Evolutionary conservation across 2,329 filamentous ascomycete species (phyloP).

Genomic region (Raffaelea ambrosiae): DNA sequence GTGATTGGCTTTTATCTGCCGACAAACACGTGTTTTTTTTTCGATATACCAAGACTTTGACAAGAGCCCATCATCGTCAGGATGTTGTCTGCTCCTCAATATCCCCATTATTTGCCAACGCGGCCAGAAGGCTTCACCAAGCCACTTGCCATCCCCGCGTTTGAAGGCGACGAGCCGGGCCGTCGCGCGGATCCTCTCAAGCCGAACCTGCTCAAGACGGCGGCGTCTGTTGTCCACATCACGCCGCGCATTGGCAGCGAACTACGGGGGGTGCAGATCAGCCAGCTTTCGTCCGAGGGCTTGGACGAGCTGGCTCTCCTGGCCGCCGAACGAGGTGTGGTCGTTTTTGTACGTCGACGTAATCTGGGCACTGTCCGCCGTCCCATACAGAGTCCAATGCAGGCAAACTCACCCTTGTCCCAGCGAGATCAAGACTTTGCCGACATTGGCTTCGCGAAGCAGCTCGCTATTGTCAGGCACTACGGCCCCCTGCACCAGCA

Average conservation of each 20-base stretch:
- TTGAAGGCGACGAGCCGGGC: conserved; percentile 60
- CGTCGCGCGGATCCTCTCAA: conserved; percentile 30
- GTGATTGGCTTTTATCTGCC: too few relatives aligned
- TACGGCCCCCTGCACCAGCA: conserved; percentile 58
- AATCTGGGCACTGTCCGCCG: conserved; percentile 51
- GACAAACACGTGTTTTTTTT: too few relatives aligned
- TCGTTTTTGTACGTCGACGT: conserved; percentile 25
- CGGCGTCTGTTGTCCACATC: conserved; percentile 6
- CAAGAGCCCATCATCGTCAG: too few relatives aligned
- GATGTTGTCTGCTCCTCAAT: conserved; percentile 29
- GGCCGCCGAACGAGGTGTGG: conserved; percentile 7
- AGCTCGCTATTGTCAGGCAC: conserved; percentile 56
- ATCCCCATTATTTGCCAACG: conserved; percentile 56
- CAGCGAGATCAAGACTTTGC: conserved; percentile 33
- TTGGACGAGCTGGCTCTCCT: conserved; percentile 7
- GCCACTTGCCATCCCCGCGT: conserved; percentile 46
- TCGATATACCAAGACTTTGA: too few relatives aligned
- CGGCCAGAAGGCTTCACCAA: conserved; percentile 49
- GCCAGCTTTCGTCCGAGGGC: background rate
- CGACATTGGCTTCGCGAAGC: conserved; percentile 37
- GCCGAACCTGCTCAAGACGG: conserved; percentile 4
- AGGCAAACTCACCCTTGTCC: conserved; percentile 58
- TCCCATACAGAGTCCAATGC: conserved; percentile 59
- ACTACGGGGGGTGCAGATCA: conserved; percentile 5
- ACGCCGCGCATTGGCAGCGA: conserved; percentile 10